Conservation (phyloP, 129 eudicot species). For the Flaveria brownii region DNA sequence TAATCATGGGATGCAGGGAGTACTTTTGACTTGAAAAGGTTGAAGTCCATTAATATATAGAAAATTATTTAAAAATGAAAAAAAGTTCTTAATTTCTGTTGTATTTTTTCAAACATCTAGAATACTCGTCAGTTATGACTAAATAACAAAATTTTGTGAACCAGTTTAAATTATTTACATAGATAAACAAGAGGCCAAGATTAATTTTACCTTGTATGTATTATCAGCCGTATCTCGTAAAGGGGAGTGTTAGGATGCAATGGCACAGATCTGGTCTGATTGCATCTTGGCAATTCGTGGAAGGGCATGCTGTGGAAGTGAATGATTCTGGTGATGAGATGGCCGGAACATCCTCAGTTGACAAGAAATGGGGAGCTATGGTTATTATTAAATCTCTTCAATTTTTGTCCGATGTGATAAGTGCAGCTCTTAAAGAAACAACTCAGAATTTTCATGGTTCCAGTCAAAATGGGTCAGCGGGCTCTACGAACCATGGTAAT, state of each 20-base stretch:
- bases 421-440: slow-evolving; percentile 78
- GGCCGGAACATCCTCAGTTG: slow-evolving; percentile 43
- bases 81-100: not conserved
- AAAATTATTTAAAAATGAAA: not conserved
- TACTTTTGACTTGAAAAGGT: no score
- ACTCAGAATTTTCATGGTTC: slow-evolving; percentile 33
- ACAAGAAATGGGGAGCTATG: slow-evolving; percentile 99
- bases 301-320: slow-evolving; percentile 62
- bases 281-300: slow-evolving; percentile 92
- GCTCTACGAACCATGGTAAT: slow-evolving; percentile 51
- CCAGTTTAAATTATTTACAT: not conserved
- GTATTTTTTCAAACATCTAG: not conserved
- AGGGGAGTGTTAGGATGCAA: slow-evolving; percentile 95
- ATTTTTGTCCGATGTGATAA: slow-evolving; percentile 62
- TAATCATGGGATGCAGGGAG: no score
- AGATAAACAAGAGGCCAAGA: not conserved
- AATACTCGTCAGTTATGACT: not conserved
- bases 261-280: slow-evolving; percentile 98
- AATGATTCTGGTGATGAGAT: slow-evolving; percentile 40
- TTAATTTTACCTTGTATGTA: not conserved
- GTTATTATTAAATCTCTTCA: slow-evolving; percentile 89
- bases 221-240: slow-evolving; percentile 89
- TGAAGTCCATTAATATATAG: no score
- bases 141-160: not conserved
- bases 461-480: slow-evolving; percentile 37